A percentile compares a stretch with the other conserved stretches of the same genome.
phyloP scores from a whole-genome alignment of 2,329 filamentous ascomycete species.

The Plectosphaerella sp. region DNA sequence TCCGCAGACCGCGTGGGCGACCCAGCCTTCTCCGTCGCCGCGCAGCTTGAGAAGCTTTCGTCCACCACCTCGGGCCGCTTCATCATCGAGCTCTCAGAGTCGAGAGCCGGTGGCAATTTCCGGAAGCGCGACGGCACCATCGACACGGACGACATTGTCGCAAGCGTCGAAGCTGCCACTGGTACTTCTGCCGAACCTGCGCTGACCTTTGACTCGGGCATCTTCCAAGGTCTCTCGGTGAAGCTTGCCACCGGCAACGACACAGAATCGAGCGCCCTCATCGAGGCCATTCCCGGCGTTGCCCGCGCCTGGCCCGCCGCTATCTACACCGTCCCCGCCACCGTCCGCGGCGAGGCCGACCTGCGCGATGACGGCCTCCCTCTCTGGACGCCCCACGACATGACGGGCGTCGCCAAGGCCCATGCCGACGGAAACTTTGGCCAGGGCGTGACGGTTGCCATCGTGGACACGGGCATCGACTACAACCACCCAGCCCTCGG shows the following conservation, averaged over 20 bases:
- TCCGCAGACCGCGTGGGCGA: too few species aligned
- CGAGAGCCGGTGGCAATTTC: too few species aligned
- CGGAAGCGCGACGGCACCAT: too few species aligned
- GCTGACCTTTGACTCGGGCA: conserved; percentile 10
- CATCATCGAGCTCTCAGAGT: too few species aligned
- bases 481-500: conserved; percentile 28
- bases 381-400: conserved; percentile 8
- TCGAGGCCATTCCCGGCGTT: conserved; percentile 19
- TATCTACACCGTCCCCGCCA: not conserved
- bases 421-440: conserved; percentile 12
- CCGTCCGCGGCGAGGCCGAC: conserved; percentile 4
- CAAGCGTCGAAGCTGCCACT: not conserved
- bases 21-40: too few species aligned
- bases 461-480: conserved; percentile 13
- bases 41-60: too few species aligned
- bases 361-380: not conserved
- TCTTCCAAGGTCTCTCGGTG: conserved; percentile 24
- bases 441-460: conserved; percentile 13
- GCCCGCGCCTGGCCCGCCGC: conserved; percentile 26
- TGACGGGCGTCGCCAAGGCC: conserved; percentile 12
- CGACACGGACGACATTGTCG: too few species aligned
- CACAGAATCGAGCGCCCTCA: conserved; percentile 20
- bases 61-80: too few species aligned
- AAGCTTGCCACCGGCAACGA: conserved; percentile 23
- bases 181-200: too few species aligned